Conservation (phyloP, 2,329 filamentous ascomycete species). For the Penicillium sp. region DNA sequence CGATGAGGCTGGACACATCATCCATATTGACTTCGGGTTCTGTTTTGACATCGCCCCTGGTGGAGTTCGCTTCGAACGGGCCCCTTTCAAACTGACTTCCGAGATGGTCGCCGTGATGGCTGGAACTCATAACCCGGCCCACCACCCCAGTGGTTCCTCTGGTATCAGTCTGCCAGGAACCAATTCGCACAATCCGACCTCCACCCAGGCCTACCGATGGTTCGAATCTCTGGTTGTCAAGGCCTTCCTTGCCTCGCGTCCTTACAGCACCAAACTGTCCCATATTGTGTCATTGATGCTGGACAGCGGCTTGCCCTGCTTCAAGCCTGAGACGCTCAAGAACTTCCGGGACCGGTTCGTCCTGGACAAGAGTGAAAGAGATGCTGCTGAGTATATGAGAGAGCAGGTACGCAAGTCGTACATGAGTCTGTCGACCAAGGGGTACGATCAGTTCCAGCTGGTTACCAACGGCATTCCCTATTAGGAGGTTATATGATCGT, state of each 20-base stretch:
- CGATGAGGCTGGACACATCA: conserved; percentile 90
- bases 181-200: conserved; percentile 46
- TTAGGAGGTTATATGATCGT: conserved; percentile 45
- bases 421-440: conserved; percentile 81
- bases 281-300: conserved; percentile 94
- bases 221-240: conserved; percentile 97
- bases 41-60: conserved; percentile 98
- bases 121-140: conserved; percentile 48
- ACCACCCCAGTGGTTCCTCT: conserved; percentile 24
- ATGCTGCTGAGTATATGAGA: conserved; percentile 91
- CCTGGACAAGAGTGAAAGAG: conserved; percentile 80
- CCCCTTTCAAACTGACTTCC: conserved; percentile 92
- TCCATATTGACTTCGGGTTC: conserved; percentile 99
- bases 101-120: conserved; percentile 99
- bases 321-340: conserved; percentile 90
- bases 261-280: conserved; percentile 79
- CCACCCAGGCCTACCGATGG: conserved; percentile 84
- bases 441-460: conserved; percentile 97
- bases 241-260: conserved; percentile 80
- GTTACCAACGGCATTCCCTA: conserved; percentile 97
- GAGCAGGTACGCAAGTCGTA: conserved; percentile 86
- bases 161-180: conserved; percentile 26
- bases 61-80: conserved; percentile 94
- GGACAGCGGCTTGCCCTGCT: conserved; percentile 91
- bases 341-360: conserved; percentile 93